Percentiles rank a stretch among this genome's conserved stretches.
Conservation (phyloP, 2,329 filamentous ascomycete species). For the Periglandula ipomoeae region DNA sequence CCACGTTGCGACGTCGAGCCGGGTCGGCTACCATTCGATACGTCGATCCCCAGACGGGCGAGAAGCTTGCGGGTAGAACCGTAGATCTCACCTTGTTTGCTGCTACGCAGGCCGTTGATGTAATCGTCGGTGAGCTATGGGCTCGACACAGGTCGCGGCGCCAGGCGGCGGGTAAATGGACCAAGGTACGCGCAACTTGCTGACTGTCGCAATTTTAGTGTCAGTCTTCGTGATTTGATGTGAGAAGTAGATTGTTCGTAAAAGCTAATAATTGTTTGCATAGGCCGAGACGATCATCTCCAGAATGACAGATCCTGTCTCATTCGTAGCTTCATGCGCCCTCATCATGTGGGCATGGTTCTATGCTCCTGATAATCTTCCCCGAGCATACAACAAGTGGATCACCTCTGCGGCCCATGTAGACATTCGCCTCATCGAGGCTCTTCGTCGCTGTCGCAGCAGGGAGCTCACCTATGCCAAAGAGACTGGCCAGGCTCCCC, state of each 20-base stretch:
- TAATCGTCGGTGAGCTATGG: conserved; percentile 60
- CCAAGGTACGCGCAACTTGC: too few relatives aligned
- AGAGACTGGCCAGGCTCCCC: conserved; percentile 58
- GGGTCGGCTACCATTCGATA: conserved; percentile 11
- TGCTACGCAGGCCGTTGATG: conserved; percentile 61
- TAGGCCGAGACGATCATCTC: conserved; percentile 26
- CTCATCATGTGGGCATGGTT: conserved; percentile 88
- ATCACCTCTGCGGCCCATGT: conserved; percentile 69
- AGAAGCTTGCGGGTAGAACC: conserved; percentile 54
- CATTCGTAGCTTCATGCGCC: conserved; percentile 65
- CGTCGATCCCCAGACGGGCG: conserved; percentile 7
- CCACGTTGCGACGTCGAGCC: conserved; percentile 16
- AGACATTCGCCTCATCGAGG: conserved; percentile 64
- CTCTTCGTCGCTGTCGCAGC: conserved; percentile 56
- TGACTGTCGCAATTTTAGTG: too few relatives aligned
- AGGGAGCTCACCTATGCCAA: conserved; percentile 62
- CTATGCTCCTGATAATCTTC: conserved; percentile 62
- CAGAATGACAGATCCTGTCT: conserved; percentile 47
- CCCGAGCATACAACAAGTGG: conserved; percentile 70
- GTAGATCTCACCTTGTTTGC: conserved; percentile 79
- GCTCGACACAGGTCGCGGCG: conserved; percentile 36
- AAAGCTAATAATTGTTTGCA: too few relatives aligned
- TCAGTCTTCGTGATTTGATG: too few relatives aligned
- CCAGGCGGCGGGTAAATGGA: conserved; percentile 36
- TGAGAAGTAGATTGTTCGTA: too few relatives aligned